Percentiles rank a stretch among this genome's conserved stretches.
These are phyloP conservation scores for Tylopilus plumbeoviolaceoides DNA, from an alignment of 768 basidiomycete species.

Conservation along the genomic window DNA sequence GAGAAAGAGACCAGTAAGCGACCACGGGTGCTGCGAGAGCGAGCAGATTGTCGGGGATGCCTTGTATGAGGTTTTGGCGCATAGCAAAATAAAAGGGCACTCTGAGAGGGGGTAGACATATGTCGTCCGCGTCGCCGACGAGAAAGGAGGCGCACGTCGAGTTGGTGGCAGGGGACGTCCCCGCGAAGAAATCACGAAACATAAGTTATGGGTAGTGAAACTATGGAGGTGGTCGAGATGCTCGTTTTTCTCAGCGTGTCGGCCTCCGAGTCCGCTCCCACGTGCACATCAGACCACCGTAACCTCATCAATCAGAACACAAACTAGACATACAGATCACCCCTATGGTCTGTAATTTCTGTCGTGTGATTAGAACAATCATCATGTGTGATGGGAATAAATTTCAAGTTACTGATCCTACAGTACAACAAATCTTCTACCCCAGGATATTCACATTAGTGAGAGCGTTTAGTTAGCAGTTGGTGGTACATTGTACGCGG, in stretches of 20 bases:
- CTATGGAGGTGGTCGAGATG: not conserved
- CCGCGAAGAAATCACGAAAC: conserved; percentile 10
- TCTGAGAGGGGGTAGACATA: conserved; percentile 33
- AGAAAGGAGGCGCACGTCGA: conserved; percentile 31
- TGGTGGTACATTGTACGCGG: conserved; percentile 29
- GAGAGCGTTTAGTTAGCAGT: conserved; percentile 26
- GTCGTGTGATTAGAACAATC: not conserved
- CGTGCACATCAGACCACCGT: not conserved
- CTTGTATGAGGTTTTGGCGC: conserved; percentile 44
- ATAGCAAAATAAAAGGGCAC: conserved; percentile 56
- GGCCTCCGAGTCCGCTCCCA: conserved; percentile 5
- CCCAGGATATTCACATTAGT: conserved; percentile 31
- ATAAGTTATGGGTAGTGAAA: conserved; percentile 7
- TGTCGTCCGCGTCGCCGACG: conserved; percentile 26
- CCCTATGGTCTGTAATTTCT: too few relatives aligned
- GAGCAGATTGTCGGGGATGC: conserved; percentile 66
- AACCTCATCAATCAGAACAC: too few relatives aligned
- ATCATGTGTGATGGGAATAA: conserved; percentile 3
- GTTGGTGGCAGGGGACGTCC: conserved; percentile 30
- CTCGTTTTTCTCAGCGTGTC: not conserved
- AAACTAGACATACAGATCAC: too few relatives aligned
- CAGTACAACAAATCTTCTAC: conserved; percentile 33
- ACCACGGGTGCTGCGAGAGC: conserved; percentile 71
- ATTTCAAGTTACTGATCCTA: conserved; percentile 27
- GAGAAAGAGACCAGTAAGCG: conserved; percentile 80